These are phyloP conservation scores for Geranomyces variabilis DNA, from an alignment of 192 early-diverging fungal species.

Conservation along the genomic window DNA sequence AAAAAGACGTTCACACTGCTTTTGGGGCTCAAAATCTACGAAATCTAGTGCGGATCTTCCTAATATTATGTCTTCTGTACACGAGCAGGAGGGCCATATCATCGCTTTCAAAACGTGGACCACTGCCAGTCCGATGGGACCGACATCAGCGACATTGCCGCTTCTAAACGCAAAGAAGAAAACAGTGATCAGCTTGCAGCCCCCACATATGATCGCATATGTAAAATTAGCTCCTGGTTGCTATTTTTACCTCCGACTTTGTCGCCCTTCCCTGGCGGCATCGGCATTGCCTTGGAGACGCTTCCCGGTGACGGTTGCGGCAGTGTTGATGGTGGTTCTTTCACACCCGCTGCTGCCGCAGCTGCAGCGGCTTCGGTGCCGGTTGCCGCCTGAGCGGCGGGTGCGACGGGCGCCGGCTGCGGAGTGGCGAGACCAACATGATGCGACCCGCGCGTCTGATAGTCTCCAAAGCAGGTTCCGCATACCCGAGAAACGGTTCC, in stretches of 20 bases:
- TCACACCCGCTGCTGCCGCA: not conserved
- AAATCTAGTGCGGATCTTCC: no score
- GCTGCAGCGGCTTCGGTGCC: not conserved
- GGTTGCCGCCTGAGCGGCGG: not conserved
- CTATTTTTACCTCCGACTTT: not conserved
- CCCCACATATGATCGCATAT: not conserved
- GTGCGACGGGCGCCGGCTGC: not conserved
- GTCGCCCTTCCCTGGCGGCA: slow-evolving; percentile 12
- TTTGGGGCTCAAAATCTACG: no score
- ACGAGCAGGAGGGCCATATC: no score
- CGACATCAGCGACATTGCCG: slow-evolving; percentile 30
- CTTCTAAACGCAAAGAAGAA: slow-evolving; percentile 3
- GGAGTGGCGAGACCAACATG: not conserved
- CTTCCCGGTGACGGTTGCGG: not conserved
- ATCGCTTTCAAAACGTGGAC: slow-evolving; percentile 30
- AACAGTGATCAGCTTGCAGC: not conserved
- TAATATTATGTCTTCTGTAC: no score
- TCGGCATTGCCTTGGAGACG: slow-evolving; percentile 5
- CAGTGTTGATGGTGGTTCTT: no score
- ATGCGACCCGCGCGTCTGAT: not conserved
- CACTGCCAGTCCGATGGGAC: slow-evolving; percentile 36
- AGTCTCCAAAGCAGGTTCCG: slow-evolving; percentile 8
- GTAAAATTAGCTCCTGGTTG: not conserved
- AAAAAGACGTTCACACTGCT: no score
- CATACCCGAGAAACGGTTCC: slow-evolving; percentile 14